Conservation (phyloP, 345 rosid genomes). For the Boechera stricta region DNA sequence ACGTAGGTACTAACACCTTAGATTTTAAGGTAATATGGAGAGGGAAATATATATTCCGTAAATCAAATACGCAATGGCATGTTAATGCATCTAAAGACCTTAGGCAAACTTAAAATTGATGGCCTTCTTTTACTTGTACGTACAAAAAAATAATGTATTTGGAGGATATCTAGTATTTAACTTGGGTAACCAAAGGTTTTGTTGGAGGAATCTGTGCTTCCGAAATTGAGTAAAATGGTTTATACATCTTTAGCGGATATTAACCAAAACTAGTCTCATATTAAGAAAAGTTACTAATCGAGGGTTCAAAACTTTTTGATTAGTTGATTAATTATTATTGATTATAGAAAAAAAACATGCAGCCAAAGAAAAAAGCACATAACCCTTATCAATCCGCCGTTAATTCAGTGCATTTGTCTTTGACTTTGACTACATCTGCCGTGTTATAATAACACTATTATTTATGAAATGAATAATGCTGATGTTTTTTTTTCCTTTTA, state of each 20-base stretch:
- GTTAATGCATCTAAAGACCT: too few species aligned
- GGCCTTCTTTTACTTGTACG: background rate
- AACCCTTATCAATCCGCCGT: background rate
- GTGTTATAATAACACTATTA: background rate
- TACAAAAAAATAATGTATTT: too few species aligned
- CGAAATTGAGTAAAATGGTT: background rate
- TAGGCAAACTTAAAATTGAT: background rate
- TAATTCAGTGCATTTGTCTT: conserved; percentile 7
- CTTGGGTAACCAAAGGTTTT: too few species aligned
- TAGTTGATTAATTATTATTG: too few species aligned
- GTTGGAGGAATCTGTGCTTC: background rate
- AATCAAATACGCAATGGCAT: too few species aligned
- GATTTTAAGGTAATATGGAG: too few species aligned
- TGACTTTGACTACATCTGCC: conserved; percentile 21
- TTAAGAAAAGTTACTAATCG: background rate
- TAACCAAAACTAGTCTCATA: background rate
- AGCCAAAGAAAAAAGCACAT: background rate
- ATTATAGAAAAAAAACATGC: background rate
- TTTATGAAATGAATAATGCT: background rate
- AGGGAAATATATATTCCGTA: too few species aligned
- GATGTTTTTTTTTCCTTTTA: background rate
- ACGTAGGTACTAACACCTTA: too few species aligned
- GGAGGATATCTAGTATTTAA: too few species aligned
- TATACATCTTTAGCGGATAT: background rate
- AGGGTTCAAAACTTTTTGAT: background rate